These are phyloP conservation scores for Cladorrhinum samala DNA, from an alignment of 495 filamentous ascomycete species.

Conservation along the genomic window DNA sequence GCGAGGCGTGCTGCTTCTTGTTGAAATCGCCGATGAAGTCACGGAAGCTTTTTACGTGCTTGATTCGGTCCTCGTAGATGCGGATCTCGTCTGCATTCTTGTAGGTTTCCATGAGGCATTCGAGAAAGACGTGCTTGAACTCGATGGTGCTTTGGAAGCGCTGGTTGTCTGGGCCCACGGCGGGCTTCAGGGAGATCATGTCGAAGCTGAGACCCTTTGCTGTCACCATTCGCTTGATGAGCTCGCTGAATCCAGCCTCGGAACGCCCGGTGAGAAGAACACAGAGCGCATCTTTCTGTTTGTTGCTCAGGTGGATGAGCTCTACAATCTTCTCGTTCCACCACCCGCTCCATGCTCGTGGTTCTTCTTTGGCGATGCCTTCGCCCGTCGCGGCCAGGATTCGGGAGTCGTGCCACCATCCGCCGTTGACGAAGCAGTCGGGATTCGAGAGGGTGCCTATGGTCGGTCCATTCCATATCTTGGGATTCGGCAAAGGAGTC, in stretches of 20 bases:
- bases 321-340: slow-evolving; percentile 94
- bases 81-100: slow-evolving; percentile 70
- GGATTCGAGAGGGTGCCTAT: slow-evolving; percentile 68
- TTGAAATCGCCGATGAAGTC: slow-evolving; percentile 75
- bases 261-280: slow-evolving; percentile 86
- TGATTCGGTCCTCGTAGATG: slow-evolving; percentile 56
- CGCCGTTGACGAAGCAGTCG: slow-evolving; percentile 74
- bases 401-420: slow-evolving; percentile 94
- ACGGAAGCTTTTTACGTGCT: slow-evolving; percentile 70
- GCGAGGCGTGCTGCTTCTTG: slow-evolving; percentile 32
- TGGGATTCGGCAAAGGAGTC: slow-evolving; percentile 80
- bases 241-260: slow-evolving; percentile 65
- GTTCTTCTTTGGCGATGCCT: slow-evolving; percentile 76
- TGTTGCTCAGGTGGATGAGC: slow-evolving; percentile 72
- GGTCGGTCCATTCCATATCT: slow-evolving; percentile 75
- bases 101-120: slow-evolving; percentile 78
- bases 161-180: slow-evolving; percentile 69
- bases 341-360: slow-evolving; percentile 83
- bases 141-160: slow-evolving; percentile 70
- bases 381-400: slow-evolving; percentile 84
- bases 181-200: slow-evolving; percentile 82
- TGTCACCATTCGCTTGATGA: slow-evolving; percentile 76
- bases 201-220: slow-evolving; percentile 82
- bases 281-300: slow-evolving; percentile 80
- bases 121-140: slow-evolving; percentile 82